Percentiles rank a stretch among this genome's conserved stretches.
phyloP scores from a whole-genome alignment of 2,329 filamentous ascomycete species.

The Monilinia laxa region DNA sequence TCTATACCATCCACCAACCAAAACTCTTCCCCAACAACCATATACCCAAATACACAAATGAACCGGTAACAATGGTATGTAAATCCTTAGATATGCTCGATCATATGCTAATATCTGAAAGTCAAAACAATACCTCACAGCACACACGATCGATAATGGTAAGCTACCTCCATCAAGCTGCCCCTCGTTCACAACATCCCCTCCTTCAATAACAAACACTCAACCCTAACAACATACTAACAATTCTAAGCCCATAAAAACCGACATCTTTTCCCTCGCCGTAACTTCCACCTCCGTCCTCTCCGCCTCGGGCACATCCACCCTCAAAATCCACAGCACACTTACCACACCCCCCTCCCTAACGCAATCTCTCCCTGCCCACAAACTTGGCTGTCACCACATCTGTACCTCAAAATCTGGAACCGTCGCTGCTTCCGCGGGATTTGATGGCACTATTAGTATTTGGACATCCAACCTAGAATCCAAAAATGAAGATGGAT shows the following conservation, averaged over 20 bases:
- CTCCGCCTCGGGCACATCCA: slow-evolving; percentile 81
- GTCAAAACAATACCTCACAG: slow-evolving; percentile 98
- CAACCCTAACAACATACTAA: slow-evolving; percentile 26
- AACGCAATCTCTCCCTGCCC: slow-evolving; percentile 73
- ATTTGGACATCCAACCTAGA: slow-evolving; percentile 68
- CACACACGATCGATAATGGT: slow-evolving; percentile 88
- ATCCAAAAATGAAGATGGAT: slow-evolving; percentile 41
- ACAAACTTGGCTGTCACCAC: slow-evolving; percentile 90
- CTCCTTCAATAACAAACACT: background rate
- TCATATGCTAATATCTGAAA: slow-evolving; percentile 43
- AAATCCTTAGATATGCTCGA: slow-evolving; percentile 13
- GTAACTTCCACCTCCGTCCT: slow-evolving; percentile 72
- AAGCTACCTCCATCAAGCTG: slow-evolving; percentile 38
- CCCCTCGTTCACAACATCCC: slow-evolving; percentile 7
- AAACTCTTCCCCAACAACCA: slow-evolving; percentile 5
- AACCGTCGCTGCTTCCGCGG: slow-evolving; percentile 73
- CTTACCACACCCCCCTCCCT: slow-evolving; percentile 70
- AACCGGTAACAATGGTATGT: slow-evolving; percentile 38
- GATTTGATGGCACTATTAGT: slow-evolving; percentile 86
- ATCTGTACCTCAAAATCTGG: slow-evolving; percentile 70
- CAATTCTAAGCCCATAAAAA: slow-evolving; percentile 66
- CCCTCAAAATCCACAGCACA: slow-evolving; percentile 77
- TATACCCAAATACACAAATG: slow-evolving; percentile 26
- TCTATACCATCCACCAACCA: slow-evolving; percentile 15
- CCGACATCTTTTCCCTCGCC: slow-evolving; percentile 81